Conservation (phyloP, 805 yeast species). For the Diddensiella santjacobensis region DNA sequence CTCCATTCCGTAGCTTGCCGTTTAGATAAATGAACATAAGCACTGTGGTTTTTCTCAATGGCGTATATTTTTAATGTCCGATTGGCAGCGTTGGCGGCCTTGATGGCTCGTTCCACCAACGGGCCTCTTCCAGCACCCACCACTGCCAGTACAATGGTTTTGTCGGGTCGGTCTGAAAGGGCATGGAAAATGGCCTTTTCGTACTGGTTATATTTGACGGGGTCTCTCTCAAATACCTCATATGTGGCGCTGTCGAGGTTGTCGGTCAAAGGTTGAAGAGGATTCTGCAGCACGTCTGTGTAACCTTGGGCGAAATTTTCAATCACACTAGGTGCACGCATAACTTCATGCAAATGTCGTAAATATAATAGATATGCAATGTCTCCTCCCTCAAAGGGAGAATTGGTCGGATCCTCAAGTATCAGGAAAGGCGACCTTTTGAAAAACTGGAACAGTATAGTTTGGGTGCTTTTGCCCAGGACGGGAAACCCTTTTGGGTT, state of each 20-base stretch:
- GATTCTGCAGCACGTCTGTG: conserved; percentile 49
- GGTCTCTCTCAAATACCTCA: conserved; percentile 66
- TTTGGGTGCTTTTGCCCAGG: conserved; percentile 54
- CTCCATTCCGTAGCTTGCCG: conserved; percentile 54
- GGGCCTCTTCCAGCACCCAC: conserved; percentile 93
- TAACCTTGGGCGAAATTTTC: conserved; percentile 36
- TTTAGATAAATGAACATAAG: conserved; percentile 45
- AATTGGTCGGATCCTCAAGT: conserved; percentile 26
- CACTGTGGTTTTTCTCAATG: conserved; percentile 68
- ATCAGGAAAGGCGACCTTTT: conserved; percentile 44
- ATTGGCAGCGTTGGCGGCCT: conserved; percentile 36
- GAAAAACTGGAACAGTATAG: conserved; percentile 42
- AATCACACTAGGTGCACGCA: conserved; percentile 30
- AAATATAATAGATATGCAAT: conserved; percentile 24
- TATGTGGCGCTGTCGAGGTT: conserved; percentile 60
- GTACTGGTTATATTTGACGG: conserved; percentile 64
- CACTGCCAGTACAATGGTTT: conserved; percentile 44
- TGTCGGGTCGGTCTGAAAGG: conserved; percentile 33
- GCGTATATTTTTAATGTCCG: conserved; percentile 44
- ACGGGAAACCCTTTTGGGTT: conserved; percentile 66
- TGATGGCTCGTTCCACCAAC: conserved; percentile 52
- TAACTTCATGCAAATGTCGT: conserved; percentile 23
- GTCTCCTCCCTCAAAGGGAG: conserved; percentile 23
- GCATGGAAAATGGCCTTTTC: conserved; percentile 60
- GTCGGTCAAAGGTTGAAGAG: conserved; percentile 67